Evolutionary conservation across 176 grass and related monocot species (phyloP).

Genomic region (Zea luxurians): DNA sequence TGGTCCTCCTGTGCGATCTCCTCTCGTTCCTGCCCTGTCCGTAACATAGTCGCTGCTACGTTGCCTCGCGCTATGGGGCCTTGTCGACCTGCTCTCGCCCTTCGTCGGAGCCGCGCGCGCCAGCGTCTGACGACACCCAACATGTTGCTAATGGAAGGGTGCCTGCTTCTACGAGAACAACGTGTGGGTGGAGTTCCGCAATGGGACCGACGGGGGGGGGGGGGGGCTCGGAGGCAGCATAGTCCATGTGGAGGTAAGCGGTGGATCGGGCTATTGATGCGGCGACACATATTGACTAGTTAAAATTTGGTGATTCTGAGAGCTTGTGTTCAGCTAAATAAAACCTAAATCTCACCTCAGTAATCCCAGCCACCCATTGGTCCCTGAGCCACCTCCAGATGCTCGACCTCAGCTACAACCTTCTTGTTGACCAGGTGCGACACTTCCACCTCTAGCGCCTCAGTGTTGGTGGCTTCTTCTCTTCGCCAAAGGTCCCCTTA

Average conservation of each 20-base stretch:
- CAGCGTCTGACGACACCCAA: conserved; percentile 7
- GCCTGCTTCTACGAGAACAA: conserved; percentile 76
- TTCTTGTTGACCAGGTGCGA: conserved; percentile 54
- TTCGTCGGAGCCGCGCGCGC: conserved; percentile 50
- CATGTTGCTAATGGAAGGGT: too few relatives aligned
- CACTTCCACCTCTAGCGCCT: conserved; percentile 45
- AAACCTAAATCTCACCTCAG: conserved; percentile 37
- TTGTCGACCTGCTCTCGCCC: conserved; percentile 62
- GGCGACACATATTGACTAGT: too few relatives aligned
- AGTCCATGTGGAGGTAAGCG: conserved; percentile 55
- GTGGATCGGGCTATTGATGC: too few relatives aligned
- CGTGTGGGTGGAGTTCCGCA: conserved; percentile 60
- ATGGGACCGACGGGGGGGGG: conserved; percentile 39
- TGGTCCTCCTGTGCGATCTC: conserved; percentile 55
- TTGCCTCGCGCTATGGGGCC: conserved; percentile 54
- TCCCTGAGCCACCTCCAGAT: conserved; percentile 51
- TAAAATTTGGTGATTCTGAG: too few relatives aligned
- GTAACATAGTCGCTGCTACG: conserved; percentile 52
- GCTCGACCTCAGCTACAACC: conserved; percentile 89
- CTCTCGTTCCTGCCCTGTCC: conserved; percentile 68
- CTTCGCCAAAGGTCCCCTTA: too few relatives aligned
- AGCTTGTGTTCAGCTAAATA: too few relatives aligned
- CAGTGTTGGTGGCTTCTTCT: too few relatives aligned
- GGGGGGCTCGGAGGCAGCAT: conserved; percentile 56
- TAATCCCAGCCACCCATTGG: conserved; percentile 56